phyloP scores from a whole-genome alignment of 208 protist species.

The Leptomonas pyrrhocoris region DNA sequence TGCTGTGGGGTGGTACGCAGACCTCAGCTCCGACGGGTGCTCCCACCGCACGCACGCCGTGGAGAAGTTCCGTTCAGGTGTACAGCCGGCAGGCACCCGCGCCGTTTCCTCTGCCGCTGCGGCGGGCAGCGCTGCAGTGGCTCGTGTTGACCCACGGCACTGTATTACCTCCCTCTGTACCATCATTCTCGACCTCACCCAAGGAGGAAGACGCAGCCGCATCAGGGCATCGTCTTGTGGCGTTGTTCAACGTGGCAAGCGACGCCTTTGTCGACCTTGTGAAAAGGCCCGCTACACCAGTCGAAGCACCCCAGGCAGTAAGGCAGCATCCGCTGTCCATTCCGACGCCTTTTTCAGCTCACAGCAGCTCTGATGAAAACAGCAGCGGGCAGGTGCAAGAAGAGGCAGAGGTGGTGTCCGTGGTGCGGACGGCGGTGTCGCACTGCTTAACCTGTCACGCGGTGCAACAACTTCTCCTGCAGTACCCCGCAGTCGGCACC shows the following conservation, averaged over 20 bases:
- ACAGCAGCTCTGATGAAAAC: not conserved
- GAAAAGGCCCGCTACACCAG: not conserved
- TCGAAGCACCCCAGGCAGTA: not conserved
- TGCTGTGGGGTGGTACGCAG: constrained; percentile 12
- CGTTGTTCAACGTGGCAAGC: not conserved
- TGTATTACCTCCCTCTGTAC: not conserved
- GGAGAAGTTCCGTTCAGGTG: not conserved
- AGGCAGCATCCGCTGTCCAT: not conserved
- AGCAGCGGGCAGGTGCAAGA: not conserved
- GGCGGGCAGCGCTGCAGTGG: constrained; percentile 18
- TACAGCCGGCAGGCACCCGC: not conserved
- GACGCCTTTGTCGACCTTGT: constrained; percentile 1
- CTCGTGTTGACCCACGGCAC: constrained; percentile 17
- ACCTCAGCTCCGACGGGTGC: not conserved
- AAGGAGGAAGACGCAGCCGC: not conserved
- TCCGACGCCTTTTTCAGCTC: no score
- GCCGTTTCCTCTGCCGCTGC: constrained; percentile 1
- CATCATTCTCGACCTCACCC: no score
- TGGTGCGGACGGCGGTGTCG: constrained; percentile 27
- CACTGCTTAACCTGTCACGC: constrained; percentile 15
- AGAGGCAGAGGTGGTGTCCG: not conserved
- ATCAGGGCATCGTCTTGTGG: not conserved
- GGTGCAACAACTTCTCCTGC: constrained; percentile 20
- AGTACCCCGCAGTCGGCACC: not conserved
- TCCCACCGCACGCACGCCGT: not conserved